Evolutionary conservation across 495 filamentous ascomycete genomes (phyloP), one percentile per base, ranked within the genome.

Genomic region (Thozetella sp.): DNA sequence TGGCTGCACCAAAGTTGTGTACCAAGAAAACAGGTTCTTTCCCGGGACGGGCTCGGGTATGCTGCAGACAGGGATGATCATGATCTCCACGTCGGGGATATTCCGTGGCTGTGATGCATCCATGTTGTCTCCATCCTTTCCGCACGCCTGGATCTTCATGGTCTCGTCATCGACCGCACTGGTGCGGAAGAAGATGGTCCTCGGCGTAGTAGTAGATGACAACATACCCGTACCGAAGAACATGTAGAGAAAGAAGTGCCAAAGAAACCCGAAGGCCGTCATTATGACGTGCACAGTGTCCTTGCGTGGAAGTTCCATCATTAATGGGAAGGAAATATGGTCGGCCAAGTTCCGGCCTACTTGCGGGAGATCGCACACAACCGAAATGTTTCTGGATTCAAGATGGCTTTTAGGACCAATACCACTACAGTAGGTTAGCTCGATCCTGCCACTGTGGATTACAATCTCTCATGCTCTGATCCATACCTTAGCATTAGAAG

Each of bases 311-410:
- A 72, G 15, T 27, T 70, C 60, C 12, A 57, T 53, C 55, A 66
- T 60, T 17, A 72, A 43, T n/a, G 67, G 59, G 20, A 69, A 10
- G 0, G 60, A 58, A 2, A 51, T 46, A 27, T 72, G 70, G 25
- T 72, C 70, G 0, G 25, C 53, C 22, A 72, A 48, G 27, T 62
- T 62, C 4, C 34, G 40, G 17, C 70, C 70, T 1, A 72, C 66
- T 0, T 51, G 57, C 6, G 56, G 54, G 10, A 67, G 52, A 17
- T 61, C 63, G 63, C 83, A 82, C 23, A 90, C 73, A 15, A 90
- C 80, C 10, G 84, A 81, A 51, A 94, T 92, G 2, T 74, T 79
- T 48, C 90, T 78, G 9, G 71, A 68, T 12, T 76, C 67, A 19
- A 93, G 84, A 15, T 58, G 26, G 0, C 58, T 51, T 37, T 19